Base-by-base conservation (phyloP, 2,329 filamentous ascomycete species). In the Cytospora piceae region DNA sequence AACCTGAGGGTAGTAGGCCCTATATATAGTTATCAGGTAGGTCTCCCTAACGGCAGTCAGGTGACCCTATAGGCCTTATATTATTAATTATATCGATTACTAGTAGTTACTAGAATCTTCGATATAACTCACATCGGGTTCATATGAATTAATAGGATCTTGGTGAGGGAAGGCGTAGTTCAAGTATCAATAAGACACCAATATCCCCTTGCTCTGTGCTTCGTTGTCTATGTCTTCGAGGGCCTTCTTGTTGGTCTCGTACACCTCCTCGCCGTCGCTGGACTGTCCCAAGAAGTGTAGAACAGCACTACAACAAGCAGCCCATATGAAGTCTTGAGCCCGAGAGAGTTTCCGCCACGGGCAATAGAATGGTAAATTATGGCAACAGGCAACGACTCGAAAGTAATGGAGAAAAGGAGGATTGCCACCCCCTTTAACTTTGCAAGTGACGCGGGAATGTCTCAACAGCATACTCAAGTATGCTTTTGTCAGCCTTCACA, bases 111-210 rank as follows among this genome's bases (percentile, higher is more conserved):
- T n/a, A n/a, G n/a, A n/a, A n/a, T n/a, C n/a, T n/a, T n/a, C n/a
- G n/a, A n/a, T n/a, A n/a, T n/a, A n/a, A n/a, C n/a, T n/a, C n/a
- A n/a, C n/a, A n/a, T n/a, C n/a, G n/a, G n/a, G n/a, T n/a, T n/a
- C n/a, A n/a, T 64, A 67, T 20, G 61, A 67, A 24, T 32, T 22
- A 17, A 67, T 56, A 22, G 61, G 54, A 32, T 67, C 60, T 52
- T 64, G 65, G 39, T 60, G 46, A 31, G 55, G 22, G 29, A 64
- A 64, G 1, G 65, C 55, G 51, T 67, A 67, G 29, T 67, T n/a
- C n/a, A n/a, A n/a, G n/a, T n/a, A n/a, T n/a, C n/a, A n/a, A n/a
- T n/a, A n/a, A n/a, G n/a, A n/a, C n/a, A n/a, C n/a, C n/a, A n/a
- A n/a, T n/a, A n/a, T n/a, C n/a, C n/a, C 29, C 15, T 29, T 24